Evolutionary conservation across 768 basidiomycete genomes (phyloP), one percentile per base, ranked within the genome.

Genomic region (Cubamyces sp.): DNA sequence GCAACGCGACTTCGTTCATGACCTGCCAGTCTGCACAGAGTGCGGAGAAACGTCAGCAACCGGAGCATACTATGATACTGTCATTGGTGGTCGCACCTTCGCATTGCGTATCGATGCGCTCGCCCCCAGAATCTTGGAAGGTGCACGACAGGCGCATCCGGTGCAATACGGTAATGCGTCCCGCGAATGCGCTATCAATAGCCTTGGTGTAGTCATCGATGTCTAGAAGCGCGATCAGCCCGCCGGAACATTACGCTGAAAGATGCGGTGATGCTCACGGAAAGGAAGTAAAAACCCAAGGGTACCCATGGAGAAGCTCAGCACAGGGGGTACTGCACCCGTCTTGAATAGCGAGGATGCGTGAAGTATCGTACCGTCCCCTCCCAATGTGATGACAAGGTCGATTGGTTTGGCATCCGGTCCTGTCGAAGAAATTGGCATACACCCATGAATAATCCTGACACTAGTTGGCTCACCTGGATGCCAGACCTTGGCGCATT

Each of bases 1-100:
- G 96, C 39, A 98, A 79, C 3, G 93, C 88, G 60, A 98, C 87
- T 74, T 98, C 96, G 71, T 98, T 98, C 94, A 98, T 96, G 40
- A 96, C 96, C 74, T 96, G 95, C 90, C 92, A 95, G 65, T 89
- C 94, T 90, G 62, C 34, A 34, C 34, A 34, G 34, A 34, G 6
- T 34, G 34, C 11, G 12, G n/a, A 26, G 34, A 45, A 53, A n/a
- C 34, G 56, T 39, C 41, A 48, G 5, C 18, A 11, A n/a, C 45
- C 18, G 19, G 16, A 18, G 14, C 14, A 25, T 47, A 14, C 28
- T 19, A n/a, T 40, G 9, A 25, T 47, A 14, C 28, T 19, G 21
- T 40, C 53, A n/a, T 15, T 14, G 16, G 54, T 19, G 37, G 51
- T 15, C 79, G 19, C 41, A 89, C 89, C 87, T 68, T 88, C 82